These are phyloP conservation scores for Agaricus sinodeliciosus DNA, from an alignment of 768 basidiomycete species.

Conservation along the genomic window DNA sequence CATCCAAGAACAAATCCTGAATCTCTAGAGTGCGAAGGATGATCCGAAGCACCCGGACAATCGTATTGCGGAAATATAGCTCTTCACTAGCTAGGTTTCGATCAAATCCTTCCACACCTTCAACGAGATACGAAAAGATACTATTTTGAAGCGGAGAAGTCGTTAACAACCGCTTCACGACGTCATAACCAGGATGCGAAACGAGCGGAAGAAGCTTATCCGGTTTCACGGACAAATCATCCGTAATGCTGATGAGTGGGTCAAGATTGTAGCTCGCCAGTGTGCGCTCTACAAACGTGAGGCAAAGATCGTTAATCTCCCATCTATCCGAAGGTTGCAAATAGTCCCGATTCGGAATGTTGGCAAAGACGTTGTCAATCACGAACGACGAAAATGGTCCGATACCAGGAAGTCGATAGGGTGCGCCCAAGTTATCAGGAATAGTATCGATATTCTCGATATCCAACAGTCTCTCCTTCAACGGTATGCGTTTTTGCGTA, in stretches of 20 bases:
- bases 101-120: constrained; percentile 74
- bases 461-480: constrained; percentile 53
- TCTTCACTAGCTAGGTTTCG: constrained; percentile 63
- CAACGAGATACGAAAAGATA: constrained; percentile 74
- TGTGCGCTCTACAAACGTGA: constrained; percentile 80
- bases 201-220: constrained; percentile 53
- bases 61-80: constrained; percentile 65
- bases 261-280: constrained; percentile 80
- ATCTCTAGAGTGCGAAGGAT: constrained; percentile 75
- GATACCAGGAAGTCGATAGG: constrained; percentile 75
- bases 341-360: constrained; percentile 71
- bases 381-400: constrained; percentile 82
- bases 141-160: constrained; percentile 64
- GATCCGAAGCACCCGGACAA: constrained; percentile 77
- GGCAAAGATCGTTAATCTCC: constrained; percentile 78
- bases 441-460: constrained; percentile 64
- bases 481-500: constrained; percentile 65
- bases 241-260: constrained; percentile 50
- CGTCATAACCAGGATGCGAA: constrained; percentile 81
- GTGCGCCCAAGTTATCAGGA: constrained; percentile 74
- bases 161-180: constrained; percentile 74
- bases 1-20: constrained; percentile 86
- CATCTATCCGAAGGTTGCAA: constrained; percentile 71
- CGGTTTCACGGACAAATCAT: constrained; percentile 43
- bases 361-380: constrained; percentile 82